Evolutionary conservation across 768 basidiomycete genomes (phyloP).

Genomic region (Pilatotrama ljubarskyi): DNA sequence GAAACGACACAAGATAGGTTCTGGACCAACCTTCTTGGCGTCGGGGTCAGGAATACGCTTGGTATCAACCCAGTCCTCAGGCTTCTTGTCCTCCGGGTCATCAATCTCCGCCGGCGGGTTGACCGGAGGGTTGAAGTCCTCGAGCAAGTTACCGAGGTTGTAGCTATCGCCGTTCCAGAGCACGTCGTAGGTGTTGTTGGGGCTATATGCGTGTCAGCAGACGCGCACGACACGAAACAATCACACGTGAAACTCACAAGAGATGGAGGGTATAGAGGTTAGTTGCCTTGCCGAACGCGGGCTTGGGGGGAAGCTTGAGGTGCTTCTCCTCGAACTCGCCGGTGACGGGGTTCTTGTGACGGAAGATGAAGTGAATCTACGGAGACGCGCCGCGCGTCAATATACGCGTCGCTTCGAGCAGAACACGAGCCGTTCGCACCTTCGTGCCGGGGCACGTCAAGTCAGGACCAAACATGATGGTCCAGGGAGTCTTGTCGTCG

Average conservation of each 20-base stretch:
- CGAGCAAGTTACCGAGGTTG: constrained; percentile 80
- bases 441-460: constrained; percentile 90
- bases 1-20: neutral
- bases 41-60: constrained; percentile 84
- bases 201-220: constrained; percentile 43
- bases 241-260: constrained; percentile 57
- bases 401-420: neutral
- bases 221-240: neutral
- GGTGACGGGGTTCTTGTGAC: constrained; percentile 90
- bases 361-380: constrained; percentile 99
- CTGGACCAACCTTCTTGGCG: constrained; percentile 66
- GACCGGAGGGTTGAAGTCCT: constrained; percentile 91
- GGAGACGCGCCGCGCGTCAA: constrained; percentile 4
- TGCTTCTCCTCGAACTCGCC: constrained; percentile 98
- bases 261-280: constrained; percentile 94
- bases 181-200: constrained; percentile 93
- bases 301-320: constrained; percentile 76
- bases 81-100: constrained; percentile 90
- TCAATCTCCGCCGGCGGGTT: constrained; percentile 94
- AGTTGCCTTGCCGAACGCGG: constrained; percentile 79
- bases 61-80: constrained; percentile 88
- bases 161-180: constrained; percentile 84
- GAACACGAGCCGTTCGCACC: constrained; percentile 42
- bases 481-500: constrained; percentile 91
- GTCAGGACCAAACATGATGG: constrained; percentile 98